These are phyloP conservation scores for Striga asiatica DNA, from an alignment of 257 asterid genomes.

Conservation along the genomic window DNA sequence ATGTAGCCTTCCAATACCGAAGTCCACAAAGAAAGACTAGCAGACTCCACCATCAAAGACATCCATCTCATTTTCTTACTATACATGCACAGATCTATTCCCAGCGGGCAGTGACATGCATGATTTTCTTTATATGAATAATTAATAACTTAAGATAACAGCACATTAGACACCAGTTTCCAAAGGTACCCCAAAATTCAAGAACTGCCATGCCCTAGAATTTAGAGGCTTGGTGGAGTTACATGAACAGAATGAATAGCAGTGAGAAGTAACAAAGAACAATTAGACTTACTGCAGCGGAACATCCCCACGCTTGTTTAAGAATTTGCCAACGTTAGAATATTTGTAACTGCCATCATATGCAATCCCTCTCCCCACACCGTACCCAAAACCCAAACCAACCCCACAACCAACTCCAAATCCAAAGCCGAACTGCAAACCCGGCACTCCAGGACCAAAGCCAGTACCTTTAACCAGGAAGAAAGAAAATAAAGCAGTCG, in stretches of 20 bases:
- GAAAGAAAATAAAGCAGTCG: background rate
- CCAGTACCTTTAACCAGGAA: slow-evolving; percentile 49
- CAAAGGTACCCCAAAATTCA: background rate
- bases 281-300: slow-evolving; percentile 40
- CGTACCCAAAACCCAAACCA: slow-evolving; percentile 86
- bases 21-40: too few relatives aligned
- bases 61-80: too few relatives aligned
- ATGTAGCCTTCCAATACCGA: too few relatives aligned
- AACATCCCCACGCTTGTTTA: slow-evolving; percentile 21
- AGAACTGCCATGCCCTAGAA: too few relatives aligned
- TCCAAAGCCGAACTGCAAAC: slow-evolving; percentile 71
- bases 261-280: background rate
- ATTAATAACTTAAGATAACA: background rate
- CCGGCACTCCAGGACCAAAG: slow-evolving; percentile 72
- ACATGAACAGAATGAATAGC: background rate
- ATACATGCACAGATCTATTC: background rate
- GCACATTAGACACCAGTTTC: background rate
- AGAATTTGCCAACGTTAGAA: slow-evolving; percentile 40
- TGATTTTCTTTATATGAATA: background rate
- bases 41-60: too few relatives aligned
- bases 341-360: slow-evolving; percentile 47
- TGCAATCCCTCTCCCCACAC: slow-evolving; percentile 67
- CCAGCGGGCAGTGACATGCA: background rate
- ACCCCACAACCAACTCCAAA: slow-evolving; percentile 86
- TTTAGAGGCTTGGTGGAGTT: background rate